Evolutionary conservation across 2,329 filamentous ascomycete genomes (phyloP), one percentile per base, ranked within the genome.

Genomic region (Xylariaceae sp.): DNA sequence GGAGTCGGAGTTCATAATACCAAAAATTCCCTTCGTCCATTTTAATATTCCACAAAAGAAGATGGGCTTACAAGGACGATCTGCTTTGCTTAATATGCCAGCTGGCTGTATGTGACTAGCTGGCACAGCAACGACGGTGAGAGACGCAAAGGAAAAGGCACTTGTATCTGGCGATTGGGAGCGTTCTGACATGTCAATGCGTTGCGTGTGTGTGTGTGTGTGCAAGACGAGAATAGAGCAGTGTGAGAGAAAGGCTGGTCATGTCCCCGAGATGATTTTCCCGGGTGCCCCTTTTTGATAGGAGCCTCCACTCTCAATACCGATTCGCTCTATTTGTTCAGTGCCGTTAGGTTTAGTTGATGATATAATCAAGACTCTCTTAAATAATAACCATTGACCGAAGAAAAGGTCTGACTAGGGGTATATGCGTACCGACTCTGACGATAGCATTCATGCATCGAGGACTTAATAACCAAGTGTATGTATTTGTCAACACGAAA

Each of bases 361-460:
- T 61, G 61, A 66, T 66, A 60, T 66, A 66, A 66, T 67, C 61
- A 50, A 70, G 69, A 73, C 66, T 69, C 70, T 71, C 67, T 72
- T 68, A 14, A 4, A 14, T 38, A 13, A 16, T 14, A 14, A 38
- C 34, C 9, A 38, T 38, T 38, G 16, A 38, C 16, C 34, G 16
- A 16, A 28, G 22, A 28, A 7, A 28, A 28, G 22, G 7, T 28
- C n/a, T n/a, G n/a, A 28, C 22, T 7, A 5, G 7, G 4, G 22
- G 7, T 28, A 4, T 4, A 28, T 5, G 7, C 7, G 4, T 28
- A 28, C 22, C 22, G 4, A 7, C 22, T 28, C 7, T 28, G 22
- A 75, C 73, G 74, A 77, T 78, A 78, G 73, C 74, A 77, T 50
- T 52, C 50, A 53, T 38, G 45, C 45, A 53, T 53, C 39, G 63